Evolutionary conservation across 352 stramenopile genomes (phyloP).

Genomic region (Globisporangium okanoganense): DNA sequence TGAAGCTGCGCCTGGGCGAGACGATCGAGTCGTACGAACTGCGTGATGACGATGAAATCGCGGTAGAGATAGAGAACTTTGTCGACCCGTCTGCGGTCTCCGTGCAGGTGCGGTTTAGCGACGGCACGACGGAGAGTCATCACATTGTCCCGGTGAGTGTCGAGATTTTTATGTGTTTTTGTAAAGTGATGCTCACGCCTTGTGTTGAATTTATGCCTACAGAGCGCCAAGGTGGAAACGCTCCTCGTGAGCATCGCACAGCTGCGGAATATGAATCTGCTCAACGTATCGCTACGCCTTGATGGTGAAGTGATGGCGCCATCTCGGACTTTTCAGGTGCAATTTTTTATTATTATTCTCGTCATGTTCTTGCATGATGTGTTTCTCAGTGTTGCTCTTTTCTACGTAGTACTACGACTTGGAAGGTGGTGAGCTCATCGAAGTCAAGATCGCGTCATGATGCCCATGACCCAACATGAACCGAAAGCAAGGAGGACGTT

Average conservation of each 20-base stretch:
- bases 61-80: constrained; percentile 38
- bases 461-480: background rate
- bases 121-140: constrained; percentile 29
- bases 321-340: constrained; percentile 41
- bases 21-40: constrained; percentile 48
- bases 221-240: constrained; percentile 42
- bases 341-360: background rate
- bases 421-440: constrained; percentile 63
- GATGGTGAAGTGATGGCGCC: constrained; percentile 50
- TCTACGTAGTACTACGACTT: constrained; percentile 50
- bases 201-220: background rate
- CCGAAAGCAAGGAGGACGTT: background rate
- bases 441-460: constrained; percentile 44
- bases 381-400: background rate
- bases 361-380: background rate
- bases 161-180: background rate
- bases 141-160: constrained; percentile 37
- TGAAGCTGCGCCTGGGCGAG: constrained; percentile 36
- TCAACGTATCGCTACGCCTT: constrained; percentile 36
- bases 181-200: background rate
- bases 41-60: constrained; percentile 60
- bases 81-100: constrained; percentile 32
- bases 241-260: constrained; percentile 32
- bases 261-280: constrained; percentile 20
- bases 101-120: constrained; percentile 41